Conservation (phyloP, 2,329 filamentous ascomycete species). For the Ophiostoma himal-ulmi region DNA sequence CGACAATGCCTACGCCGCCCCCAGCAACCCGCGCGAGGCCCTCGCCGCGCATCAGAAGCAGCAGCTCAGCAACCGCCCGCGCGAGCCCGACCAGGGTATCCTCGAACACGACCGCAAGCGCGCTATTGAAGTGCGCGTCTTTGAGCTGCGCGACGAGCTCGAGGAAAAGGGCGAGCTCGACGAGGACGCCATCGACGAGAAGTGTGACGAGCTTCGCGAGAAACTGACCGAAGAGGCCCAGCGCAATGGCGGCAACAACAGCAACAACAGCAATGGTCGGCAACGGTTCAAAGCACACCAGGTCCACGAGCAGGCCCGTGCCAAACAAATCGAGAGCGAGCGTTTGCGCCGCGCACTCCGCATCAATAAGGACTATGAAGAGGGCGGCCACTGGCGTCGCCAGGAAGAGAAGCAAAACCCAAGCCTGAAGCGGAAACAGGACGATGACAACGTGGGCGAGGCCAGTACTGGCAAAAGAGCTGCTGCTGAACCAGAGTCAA, state of each 20-base stretch:
- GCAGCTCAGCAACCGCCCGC: conserved; percentile 59
- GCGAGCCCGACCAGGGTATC: conserved; percentile 86
- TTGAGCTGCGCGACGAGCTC: conserved; percentile 82
- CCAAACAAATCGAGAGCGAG: conserved; percentile 94
- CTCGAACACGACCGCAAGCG: conserved; percentile 90
- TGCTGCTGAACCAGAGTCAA: not conserved
- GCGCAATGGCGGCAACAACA: conserved; percentile 36
- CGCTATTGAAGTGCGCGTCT: conserved; percentile 86
- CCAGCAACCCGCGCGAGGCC: conserved; percentile 64
- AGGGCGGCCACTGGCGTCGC: conserved; percentile 77
- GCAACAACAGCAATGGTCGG: conserved; percentile 31
- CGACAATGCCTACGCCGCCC: conserved; percentile 73
- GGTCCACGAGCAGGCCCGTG: conserved; percentile 91
- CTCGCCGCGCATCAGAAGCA: conserved; percentile 71
- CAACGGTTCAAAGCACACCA: conserved; percentile 79
- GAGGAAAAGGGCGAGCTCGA: conserved; percentile 82
- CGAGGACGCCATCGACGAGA: conserved; percentile 84
- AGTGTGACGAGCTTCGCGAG: conserved; percentile 60
- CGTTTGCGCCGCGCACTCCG: conserved; percentile 78
- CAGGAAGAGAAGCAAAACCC: conserved; percentile 61
- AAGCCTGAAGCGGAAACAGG: conserved; percentile 40
- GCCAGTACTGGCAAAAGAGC: not conserved
- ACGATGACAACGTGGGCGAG: conserved; percentile 20
- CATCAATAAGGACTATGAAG: conserved; percentile 78
- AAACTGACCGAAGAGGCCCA: conserved; percentile 49